Base-by-base conservation (phyloP, 83 land plant genomes). In the Diphasiastrum complanatum region DNA sequence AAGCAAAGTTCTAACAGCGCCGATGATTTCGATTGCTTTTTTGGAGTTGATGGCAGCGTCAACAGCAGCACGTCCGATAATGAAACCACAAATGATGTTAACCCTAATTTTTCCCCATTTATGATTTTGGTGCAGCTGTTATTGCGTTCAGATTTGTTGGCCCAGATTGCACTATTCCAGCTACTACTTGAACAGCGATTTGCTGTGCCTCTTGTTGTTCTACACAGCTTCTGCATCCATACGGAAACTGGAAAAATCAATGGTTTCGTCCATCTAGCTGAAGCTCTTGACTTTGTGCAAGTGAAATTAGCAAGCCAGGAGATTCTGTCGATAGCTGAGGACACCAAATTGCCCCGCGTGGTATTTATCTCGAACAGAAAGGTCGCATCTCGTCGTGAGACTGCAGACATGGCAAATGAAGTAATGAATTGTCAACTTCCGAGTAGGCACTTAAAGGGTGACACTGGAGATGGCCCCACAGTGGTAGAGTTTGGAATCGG, bases 281-380 rank as follows among this genome's bases (percentile, higher is more conserved):
- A 63, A 29, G 59, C 66, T 28, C 66, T 63, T 11, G 33, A 46
- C 31, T 63, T 63, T 47, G 66, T 63, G 59, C 46, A 65, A 23
- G 68, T 65, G 45, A 51, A 36, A 8, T 25, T 65, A 35, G 46
- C 10, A 10, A 65, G 38, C 11, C 46, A 65, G 24, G 26, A 65
- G 45, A 65, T 19, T 3, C 3, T 65, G 29, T 33, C 28, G n/a
- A 33, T 65, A 2, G 46, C 6, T 0, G 45, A 51, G 2, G 63
- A 65, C 46, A 38, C 0, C 11, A 52, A 25, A n/a, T 43, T 65
- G 16, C 46, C 45, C 24, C 45, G 63, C 35, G 64, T 65, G 27
- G 68, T 65, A 8, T 51, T 65, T 52, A 22, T 65, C 14, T 51
- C 68, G 30, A 47, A 47, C 12, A 65, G 18, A 33, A 1, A 35